Base-by-base conservation (phyloP, 805 yeast genomes). In the Yarrowia yakushimensis region DNA sequence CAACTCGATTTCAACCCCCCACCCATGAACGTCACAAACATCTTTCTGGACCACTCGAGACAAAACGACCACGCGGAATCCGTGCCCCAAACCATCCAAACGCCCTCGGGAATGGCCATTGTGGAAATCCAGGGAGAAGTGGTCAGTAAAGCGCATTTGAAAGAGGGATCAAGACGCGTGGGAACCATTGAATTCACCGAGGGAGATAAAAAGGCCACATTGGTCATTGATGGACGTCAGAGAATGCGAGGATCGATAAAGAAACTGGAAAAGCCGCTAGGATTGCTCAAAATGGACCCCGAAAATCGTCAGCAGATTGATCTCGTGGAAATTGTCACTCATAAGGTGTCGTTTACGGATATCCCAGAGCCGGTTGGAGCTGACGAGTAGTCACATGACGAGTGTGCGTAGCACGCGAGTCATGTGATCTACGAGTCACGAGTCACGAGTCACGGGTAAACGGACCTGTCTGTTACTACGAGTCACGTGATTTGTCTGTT, bases 111-210 rank as follows among this genome's bases (percentile, higher is more conserved):
- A 6, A 42, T 59, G 52, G 54, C 54, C 15, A 43, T 59, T 31
- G 62, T 59, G 18, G 62, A 59, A 33, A 59, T 59, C 33, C 62
- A 59, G 55, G 62, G 62, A 12, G 62, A 43, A 12, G 34, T 59
- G 20, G 48, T 39, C 37, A 55, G 46, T 18, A 31, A 33, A 8
- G 20, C 42, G 9, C 41, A 41, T 23, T 12, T 43, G 11, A 4
- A n/a, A 18, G 62, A 59, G 25, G 62, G 54, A 43, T 33, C 52
- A 13, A 34, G 62, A 45, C 42, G 42, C 54, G 43, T 45, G 7
- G 54, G 54, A 23, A 34, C 43, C 11, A 31, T 59, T 18, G 62
- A 43, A 20, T 42, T 42, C 9, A n/a, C n/a, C n/a, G n/a, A n/a
- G n/a, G 17, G 27, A 6, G 62, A 20, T 2, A 20, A n/a, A 10